Base-by-base conservation (phyloP, 2,329 filamentous ascomycete species). In the Cordyceps cateniannulata region DNA sequence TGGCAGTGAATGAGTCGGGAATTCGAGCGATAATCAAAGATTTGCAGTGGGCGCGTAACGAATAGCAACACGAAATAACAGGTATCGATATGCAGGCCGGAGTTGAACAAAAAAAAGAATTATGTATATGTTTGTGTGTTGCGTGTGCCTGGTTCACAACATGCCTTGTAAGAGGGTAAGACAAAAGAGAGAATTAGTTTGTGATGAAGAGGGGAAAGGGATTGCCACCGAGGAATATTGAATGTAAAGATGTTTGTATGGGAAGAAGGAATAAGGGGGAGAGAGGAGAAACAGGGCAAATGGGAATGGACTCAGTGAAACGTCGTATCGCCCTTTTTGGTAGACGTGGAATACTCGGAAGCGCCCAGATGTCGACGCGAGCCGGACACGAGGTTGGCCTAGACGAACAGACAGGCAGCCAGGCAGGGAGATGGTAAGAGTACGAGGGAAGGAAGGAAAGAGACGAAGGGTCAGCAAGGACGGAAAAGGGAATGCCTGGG, bases 111-210 rank as follows among this genome's bases (percentile, higher is more conserved):
- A 42, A 42, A n/a, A 20, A 42, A 42, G n/a, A 42, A 18, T 18
- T 8, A 20, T n/a, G 40, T 42, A 38, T 52, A n/a, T 50, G 24
- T 50, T 24, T 50, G 24, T 50, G 47, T 50, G 40, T 35, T 45
- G 12, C 27, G 54, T 58, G 57, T 52, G 38, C 52, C 35, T 59
- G 48, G 47, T 38, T 59, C 47, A 35, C 32, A 35, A 52, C 48
- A 51, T 12, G 55, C 22, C 29, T 25, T 47, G 38, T 40, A 25
- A 53, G 22, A 48, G 22, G 7, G 38, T 29, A 55, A 10, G 40
- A 50, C 51, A 55, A 55, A 61, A 57, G 50, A 58, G 32, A 47
- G 8, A 51, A 40, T 14, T 9, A 52, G 20, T 29, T 27, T 44
- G 45, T 45, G 54, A 49, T 40, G 42, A 10, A 29, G 47, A 60